phyloP scores from a whole-genome alignment of 148 eudicot genomes.

The Selenicereus undatus region DNA sequence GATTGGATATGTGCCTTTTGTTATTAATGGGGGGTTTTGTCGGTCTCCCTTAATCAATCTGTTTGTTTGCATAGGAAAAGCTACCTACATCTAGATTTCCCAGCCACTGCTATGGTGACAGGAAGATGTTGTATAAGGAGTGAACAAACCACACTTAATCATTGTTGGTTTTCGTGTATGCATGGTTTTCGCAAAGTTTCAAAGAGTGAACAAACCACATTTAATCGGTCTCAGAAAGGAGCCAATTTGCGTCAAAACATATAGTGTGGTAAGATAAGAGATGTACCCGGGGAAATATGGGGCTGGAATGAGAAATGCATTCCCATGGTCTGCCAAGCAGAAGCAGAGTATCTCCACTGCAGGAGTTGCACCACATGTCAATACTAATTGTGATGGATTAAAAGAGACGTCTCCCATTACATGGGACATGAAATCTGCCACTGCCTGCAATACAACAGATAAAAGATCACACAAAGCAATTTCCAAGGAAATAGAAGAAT shows the following conservation, averaged over 20 bases:
- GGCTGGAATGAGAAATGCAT: slow-evolving; percentile 81
- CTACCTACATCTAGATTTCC: no score
- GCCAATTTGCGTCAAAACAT: not conserved
- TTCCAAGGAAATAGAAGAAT: not conserved
- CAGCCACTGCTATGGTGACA: no score
- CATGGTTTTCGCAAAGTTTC: no score
- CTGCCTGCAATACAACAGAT: slow-evolving; percentile 46
- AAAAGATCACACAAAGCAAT: not conserved
- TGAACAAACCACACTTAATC: not conserved
- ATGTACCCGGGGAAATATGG: slow-evolving; percentile 94
- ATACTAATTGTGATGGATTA: slow-evolving; percentile 69
- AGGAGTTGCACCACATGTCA: slow-evolving; percentile 85
- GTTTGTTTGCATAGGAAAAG: no score
- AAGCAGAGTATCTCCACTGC: slow-evolving; percentile 88
- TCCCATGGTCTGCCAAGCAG: slow-evolving; percentile 87
- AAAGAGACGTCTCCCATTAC: slow-evolving; percentile 55
- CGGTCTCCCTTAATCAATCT: no score
- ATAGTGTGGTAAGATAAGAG: not conserved
- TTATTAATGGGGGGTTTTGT: not conserved
- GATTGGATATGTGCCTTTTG: not conserved
- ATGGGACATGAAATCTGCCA: slow-evolving; percentile 75
- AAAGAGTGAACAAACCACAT: not conserved
- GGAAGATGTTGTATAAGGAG: not conserved
- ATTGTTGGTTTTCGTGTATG: no score
- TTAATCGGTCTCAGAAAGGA: not conserved